Evolutionary conservation across 176 grass and related monocot genomes (phyloP), one percentile per base, ranked within the genome.

Genomic region (Alloteropsis semialata): DNA sequence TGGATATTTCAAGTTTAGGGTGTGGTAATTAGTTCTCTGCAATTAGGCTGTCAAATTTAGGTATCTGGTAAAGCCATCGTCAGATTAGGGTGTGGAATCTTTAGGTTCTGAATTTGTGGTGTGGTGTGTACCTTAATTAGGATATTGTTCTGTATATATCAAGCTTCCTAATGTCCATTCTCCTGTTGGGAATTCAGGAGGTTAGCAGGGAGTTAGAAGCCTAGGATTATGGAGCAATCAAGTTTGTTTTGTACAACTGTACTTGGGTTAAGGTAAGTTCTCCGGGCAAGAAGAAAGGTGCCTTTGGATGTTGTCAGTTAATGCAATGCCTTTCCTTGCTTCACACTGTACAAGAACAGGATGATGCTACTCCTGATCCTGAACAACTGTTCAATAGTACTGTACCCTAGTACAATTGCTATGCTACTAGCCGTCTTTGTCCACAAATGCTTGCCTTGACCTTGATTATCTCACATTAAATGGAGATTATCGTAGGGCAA

Each of bases 71-170:
- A 27, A 69, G 65, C 36, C 19, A 33, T 72, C 57, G 63, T 74
- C 58, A 57, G n/a, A 79, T 75, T 83, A 82, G 22, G 39, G 15
- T 72, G 21, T 77, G 60, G 57, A 63, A 57, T 67, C 38, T 85
- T 79, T 55, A 24, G 62, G 37, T 53, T 44, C 28, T 82, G 71
- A 76, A 75, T 86, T 85, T 91, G 74, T 80, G 34, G 58, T 81
- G 34, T 79, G 81, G 30, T 80, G 22, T 83, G 82, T 39, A 27
- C 36, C 42, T 28, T 66, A 46, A 8, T 48, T 69, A 65, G 83
- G 56, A 24, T 44, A 60, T 28, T 74, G 65, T 83, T 51, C 5
- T 83, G 79, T 90, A 83, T 45, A 86, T 90, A 74, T 66, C 60
- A 90, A 50, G 73, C 57, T 64, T 66, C 78, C 44, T 41, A n/a